Evolutionary conservation across 2,329 filamentous ascomycete genomes (phyloP).

Genomic region (Apiospora rasikravindrae): DNA sequence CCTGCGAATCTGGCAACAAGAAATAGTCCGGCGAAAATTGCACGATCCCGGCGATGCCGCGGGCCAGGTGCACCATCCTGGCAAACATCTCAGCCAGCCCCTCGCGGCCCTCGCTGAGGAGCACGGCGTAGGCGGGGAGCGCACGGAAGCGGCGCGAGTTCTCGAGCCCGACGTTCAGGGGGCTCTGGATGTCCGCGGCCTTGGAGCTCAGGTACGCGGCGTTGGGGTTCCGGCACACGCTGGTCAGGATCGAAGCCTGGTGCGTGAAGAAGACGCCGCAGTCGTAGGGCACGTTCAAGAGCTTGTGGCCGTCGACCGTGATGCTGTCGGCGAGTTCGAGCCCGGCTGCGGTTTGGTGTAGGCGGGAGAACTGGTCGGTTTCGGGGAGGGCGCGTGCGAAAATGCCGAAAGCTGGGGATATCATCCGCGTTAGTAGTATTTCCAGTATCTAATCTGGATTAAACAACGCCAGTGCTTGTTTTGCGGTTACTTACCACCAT

Average conservation of each 20-base stretch:
- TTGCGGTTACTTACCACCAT: constrained; percentile 64
- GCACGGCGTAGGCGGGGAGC: constrained; percentile 83
- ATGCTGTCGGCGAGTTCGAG: constrained; percentile 87
- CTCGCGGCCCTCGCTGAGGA: constrained; percentile 73
- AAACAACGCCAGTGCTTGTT: too few species aligned
- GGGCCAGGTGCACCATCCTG: constrained; percentile 73
- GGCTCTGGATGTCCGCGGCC: constrained; percentile 67
- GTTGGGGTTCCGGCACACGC: constrained; percentile 82
- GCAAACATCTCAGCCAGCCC: constrained; percentile 74
- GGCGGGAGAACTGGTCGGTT: constrained; percentile 58
- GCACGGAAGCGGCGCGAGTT: constrained; percentile 92
- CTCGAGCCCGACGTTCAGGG: constrained; percentile 85
- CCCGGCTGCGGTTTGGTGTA: constrained; percentile 61
- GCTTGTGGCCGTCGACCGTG: constrained; percentile 84
- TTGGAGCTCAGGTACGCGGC: constrained; percentile 74
- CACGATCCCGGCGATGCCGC: constrained; percentile 69
- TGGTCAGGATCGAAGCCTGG: constrained; percentile 59
- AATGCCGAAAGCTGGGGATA: constrained; percentile 73
- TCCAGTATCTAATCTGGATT: too few species aligned
- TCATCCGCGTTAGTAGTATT: not conserved
- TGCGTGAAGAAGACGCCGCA: constrained; percentile 87
- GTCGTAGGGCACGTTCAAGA: constrained; percentile 96
- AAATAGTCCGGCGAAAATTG: constrained; percentile 66
- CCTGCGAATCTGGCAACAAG: constrained; percentile 60
- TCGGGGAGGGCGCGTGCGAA: constrained; percentile 72